These are phyloP conservation scores for Phialophora chinensis DNA, from an alignment of 2,329 filamentous ascomycete species.

Conservation along the genomic window DNA sequence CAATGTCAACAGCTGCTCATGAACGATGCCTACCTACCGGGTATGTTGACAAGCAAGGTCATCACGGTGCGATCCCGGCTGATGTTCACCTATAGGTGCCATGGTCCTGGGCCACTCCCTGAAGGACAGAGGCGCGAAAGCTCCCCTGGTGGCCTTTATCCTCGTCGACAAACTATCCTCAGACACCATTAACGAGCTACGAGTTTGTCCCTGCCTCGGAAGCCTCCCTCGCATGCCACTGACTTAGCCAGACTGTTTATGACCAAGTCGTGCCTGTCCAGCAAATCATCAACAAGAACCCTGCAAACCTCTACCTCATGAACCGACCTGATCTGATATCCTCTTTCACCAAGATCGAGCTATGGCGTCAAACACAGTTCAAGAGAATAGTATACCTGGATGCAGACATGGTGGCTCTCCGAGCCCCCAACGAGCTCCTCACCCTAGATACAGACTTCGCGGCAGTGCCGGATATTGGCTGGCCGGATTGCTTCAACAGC, in stretches of 20 bases:
- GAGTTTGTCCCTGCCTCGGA: constrained; percentile 57
- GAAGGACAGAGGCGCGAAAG: constrained; percentile 83
- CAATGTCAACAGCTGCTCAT: constrained; percentile 74
- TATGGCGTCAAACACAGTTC: constrained; percentile 92
- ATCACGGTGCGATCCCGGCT: constrained; percentile 18
- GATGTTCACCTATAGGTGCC: constrained; percentile 67
- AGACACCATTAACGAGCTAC: constrained; percentile 77
- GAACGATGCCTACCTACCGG: constrained; percentile 90
- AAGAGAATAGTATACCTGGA: constrained; percentile 93
- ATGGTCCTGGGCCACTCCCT: constrained; percentile 93
- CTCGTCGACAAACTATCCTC: constrained; percentile 78
- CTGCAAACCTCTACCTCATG: constrained; percentile 89
- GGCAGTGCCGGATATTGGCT: constrained; percentile 91
- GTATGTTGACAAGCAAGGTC: constrained; percentile 57
- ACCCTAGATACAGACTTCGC: constrained; percentile 66
- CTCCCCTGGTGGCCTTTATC: constrained; percentile 83
- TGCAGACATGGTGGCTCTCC: constrained; percentile 87
- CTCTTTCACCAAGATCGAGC: constrained; percentile 92
- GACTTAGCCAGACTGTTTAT: constrained; percentile 70
- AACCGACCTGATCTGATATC: constrained; percentile 86
- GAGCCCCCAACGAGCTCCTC: constrained; percentile 93
- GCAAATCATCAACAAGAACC: constrained; percentile 75
- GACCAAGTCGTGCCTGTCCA: constrained; percentile 87
- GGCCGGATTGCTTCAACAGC: constrained; percentile 98
- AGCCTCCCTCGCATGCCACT: constrained; percentile 34